These are phyloP conservation scores for Suillus alpinus DNA, from an alignment of 768 basidiomycete species.

Conservation along the genomic window DNA sequence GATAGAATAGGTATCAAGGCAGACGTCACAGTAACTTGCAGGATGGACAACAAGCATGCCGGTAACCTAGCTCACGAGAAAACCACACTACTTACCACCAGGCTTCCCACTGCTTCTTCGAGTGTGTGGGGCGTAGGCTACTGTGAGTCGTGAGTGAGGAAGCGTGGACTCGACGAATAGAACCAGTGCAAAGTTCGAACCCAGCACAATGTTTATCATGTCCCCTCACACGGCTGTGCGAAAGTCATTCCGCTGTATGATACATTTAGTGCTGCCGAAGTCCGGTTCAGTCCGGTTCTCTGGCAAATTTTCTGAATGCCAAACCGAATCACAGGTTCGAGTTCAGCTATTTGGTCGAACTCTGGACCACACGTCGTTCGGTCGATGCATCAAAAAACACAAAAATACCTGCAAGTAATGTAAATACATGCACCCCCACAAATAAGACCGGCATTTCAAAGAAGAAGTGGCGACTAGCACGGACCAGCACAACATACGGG, in stretches of 20 bases:
- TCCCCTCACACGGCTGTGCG: neutral
- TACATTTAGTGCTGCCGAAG: too few species aligned
- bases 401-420: too few species aligned
- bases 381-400: too few species aligned
- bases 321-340: too few species aligned
- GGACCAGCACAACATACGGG: too few species aligned
- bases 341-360: too few species aligned
- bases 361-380: too few species aligned
- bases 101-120: neutral
- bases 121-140: neutral
- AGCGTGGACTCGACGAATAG: neutral
- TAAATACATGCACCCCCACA: too few species aligned
- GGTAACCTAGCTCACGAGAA: conserved; percentile 21
- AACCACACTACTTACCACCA: neutral
- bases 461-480: too few species aligned
- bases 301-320: too few species aligned
- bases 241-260: neutral
- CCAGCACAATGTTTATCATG: neutral
- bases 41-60: conserved; percentile 63
- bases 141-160: neutral
- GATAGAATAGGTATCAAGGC: conserved; percentile 56
- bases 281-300: too few species aligned
- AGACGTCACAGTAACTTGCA: conserved; percentile 73
- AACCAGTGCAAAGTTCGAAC: neutral
- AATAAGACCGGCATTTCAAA: too few species aligned